Base-by-base conservation (phyloP, 2,329 filamentous ascomycete species). In the Aspergillus latus region DNA sequence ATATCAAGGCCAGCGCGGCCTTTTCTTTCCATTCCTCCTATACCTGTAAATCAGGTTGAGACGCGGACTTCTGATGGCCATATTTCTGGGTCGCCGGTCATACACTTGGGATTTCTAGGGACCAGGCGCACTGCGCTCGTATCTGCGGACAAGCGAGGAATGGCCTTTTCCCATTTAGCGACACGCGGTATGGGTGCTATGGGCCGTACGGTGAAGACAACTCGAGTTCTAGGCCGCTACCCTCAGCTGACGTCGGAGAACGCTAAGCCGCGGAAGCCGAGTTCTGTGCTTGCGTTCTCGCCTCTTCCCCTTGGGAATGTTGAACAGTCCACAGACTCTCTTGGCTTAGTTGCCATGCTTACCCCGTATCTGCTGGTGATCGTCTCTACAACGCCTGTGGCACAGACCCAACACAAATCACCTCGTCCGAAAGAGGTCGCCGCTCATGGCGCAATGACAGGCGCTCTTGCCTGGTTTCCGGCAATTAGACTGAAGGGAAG, bases 151-250 rank as follows among this genome's bases (percentile, higher is more conserved):
- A 90, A 96, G 66, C 85, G 85, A 48, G 94, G 95, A 16, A 99
- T 99, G 95, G 93, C 94, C 0, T 99, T 99, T 72, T 97, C 94
- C 2, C 95, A 99, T 74, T 82, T 99, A 8, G 95, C 94, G 8
- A 96, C 91, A 8, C 83, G 95, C 65, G 95, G 94, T 1, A 88
- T 95, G 36, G 93, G 94, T 2, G 84, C 92, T 26, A 82, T 99
- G 21, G 91, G 88, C 5, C 84, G 94, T 56, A 88, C 86, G 0
- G 89, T 99, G 46, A 96, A 91, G 75, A 96, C 91, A 0, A 93
- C 89, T 2, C 84, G 95, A 58, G 92, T 99, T 59, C 77, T 99
- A 5, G 94, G 95, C 5, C 85, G 94, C 50, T 99, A 99, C 75
- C 93, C 93, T 0, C 83, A 90, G 60, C 55, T 85, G 11, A 79